Conservation (phyloP, 2,329 filamentous ascomycete species). For the Scopulariopsis brevicaulis region DNA sequence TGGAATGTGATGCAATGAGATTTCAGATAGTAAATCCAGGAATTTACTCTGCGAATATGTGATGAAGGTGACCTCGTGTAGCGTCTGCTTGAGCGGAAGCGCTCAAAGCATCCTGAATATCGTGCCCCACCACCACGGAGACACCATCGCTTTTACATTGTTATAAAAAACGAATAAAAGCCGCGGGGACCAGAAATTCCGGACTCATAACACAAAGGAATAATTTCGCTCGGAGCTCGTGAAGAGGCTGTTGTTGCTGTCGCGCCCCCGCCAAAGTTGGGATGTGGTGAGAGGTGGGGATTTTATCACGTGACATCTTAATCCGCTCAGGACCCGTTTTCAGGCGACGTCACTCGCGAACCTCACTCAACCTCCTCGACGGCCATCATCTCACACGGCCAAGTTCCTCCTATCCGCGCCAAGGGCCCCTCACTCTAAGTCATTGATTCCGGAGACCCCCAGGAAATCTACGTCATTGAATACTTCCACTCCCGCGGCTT, state of each 20-base stretch:
- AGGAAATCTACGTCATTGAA: background rate
- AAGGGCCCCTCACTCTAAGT: background rate
- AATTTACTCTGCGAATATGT: background rate
- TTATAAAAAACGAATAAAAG: too few relatives aligned
- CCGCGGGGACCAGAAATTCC: too few relatives aligned
- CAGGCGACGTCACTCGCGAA: background rate
- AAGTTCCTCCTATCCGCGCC: too few relatives aligned
- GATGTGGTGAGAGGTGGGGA: background rate
- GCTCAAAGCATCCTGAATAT: too few relatives aligned
- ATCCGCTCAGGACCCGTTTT: background rate
- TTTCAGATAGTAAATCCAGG: background rate
- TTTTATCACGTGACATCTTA: background rate
- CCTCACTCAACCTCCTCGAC: background rate
- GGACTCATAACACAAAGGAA: too few relatives aligned
- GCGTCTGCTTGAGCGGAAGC: background rate
- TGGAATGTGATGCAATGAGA: background rate
- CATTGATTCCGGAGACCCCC: background rate
- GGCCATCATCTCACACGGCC: background rate
- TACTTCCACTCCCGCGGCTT: background rate
- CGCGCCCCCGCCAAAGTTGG: too few relatives aligned
- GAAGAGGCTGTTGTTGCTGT: too few relatives aligned
- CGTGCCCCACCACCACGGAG: too few relatives aligned
- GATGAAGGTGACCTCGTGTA: background rate
- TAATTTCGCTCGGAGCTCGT: too few relatives aligned
- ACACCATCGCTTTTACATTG: too few relatives aligned